Percentiles rank a stretch among this genome's conserved stretches.
Conservation (phyloP, 2,329 filamentous ascomycete species). For the Trichoderma atrobrunneum region DNA sequence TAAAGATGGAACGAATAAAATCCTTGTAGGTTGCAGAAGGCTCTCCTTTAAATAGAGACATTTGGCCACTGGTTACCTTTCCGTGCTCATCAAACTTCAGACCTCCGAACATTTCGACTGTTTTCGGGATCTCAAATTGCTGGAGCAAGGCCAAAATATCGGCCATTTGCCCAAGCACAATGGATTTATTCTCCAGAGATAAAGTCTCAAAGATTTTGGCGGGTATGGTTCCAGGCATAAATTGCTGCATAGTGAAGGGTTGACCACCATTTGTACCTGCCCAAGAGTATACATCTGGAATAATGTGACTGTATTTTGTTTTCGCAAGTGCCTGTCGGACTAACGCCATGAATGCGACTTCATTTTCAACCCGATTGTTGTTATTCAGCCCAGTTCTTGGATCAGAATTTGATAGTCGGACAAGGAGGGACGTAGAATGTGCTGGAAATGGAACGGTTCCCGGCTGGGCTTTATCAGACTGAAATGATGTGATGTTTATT, state of each 20-base stretch:
- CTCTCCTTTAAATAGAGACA: background rate
- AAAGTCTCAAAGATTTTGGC: background rate
- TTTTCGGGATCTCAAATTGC: background rate
- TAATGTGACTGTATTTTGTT: background rate
- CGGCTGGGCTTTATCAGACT: background rate
- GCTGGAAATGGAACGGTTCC: background rate
- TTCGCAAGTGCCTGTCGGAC: background rate
- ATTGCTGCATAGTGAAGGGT: background rate
- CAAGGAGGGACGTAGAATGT: background rate
- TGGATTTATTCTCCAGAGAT: background rate
- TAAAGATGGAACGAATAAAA: background rate
- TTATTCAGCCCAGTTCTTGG: background rate
- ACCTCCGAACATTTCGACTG: background rate
- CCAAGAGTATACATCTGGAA: background rate
- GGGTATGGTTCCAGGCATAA: background rate
- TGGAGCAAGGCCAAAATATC: background rate
- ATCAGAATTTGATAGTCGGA: background rate
- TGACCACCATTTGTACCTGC: background rate
- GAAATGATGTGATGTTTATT: background rate
- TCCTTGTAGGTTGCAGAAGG: background rate
- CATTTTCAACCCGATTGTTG: background rate
- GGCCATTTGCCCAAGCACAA: background rate
- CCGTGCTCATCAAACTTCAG: background rate
- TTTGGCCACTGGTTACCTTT: background rate
- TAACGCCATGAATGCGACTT: background rate